Percentiles rank a stretch among this genome's conserved stretches.
Evolutionary conservation across 345 rosid species (phyloP).

Genomic region (Salix viminalis): DNA sequence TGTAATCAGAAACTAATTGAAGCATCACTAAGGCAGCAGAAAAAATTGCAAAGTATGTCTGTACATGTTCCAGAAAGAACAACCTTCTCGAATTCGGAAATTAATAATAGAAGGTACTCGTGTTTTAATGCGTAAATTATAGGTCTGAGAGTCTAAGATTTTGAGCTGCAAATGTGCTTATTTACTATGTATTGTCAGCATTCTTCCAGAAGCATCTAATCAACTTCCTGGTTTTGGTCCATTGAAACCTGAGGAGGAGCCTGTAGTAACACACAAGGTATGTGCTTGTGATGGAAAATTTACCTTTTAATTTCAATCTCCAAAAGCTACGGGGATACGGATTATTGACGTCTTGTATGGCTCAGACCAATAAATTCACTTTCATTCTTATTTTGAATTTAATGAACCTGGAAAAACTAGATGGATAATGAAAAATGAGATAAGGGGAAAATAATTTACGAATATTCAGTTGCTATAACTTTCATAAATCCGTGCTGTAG

Average conservation of each 20-base stretch:
- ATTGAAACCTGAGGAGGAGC: slow-evolving; percentile 45
- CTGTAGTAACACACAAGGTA: slow-evolving; percentile 60
- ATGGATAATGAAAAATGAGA: background rate
- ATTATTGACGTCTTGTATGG: background rate
- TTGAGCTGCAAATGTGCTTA: background rate
- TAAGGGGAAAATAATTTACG: background rate
- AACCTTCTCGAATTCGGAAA: slow-evolving; percentile 38
- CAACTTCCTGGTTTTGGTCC: slow-evolving; percentile 27
- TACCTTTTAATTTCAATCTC: no score
- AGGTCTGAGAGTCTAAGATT: background rate
- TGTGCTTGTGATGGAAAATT: background rate
- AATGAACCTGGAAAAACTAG: background rate
- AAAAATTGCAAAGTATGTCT: slow-evolving; percentile 63
- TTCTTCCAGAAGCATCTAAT: slow-evolving; percentile 37
- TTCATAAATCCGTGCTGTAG: background rate
- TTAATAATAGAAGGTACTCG: slow-evolving; percentile 38
- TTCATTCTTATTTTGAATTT: background rate
- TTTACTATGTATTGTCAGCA: slow-evolving; percentile 31
- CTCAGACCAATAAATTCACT: background rate
- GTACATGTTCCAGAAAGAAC: slow-evolving; percentile 48
- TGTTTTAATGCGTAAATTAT: background rate
- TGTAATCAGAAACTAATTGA: slow-evolving; percentile 64
- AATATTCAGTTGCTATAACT: background rate
- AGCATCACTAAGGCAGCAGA: slow-evolving; percentile 66
- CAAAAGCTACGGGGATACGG: background rate